Evolutionary conservation across 768 basidiomycete species (phyloP).

Genomic region (Hebeloma cylindrosporum): DNA sequence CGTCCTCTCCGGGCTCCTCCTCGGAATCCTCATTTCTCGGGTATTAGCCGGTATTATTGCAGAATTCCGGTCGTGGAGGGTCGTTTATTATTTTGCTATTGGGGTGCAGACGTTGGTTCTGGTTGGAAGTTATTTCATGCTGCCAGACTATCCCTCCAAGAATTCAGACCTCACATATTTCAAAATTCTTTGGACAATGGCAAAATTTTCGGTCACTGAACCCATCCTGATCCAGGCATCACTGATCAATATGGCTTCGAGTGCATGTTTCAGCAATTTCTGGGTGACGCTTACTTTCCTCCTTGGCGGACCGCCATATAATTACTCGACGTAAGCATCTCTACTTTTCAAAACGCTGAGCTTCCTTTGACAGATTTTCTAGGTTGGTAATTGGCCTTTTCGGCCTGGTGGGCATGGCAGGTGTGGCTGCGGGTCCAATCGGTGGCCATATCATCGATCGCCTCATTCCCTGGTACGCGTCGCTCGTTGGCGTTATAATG

Average conservation of each 20-base stretch:
- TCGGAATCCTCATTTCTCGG: conserved; percentile 74
- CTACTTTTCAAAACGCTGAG: not conserved
- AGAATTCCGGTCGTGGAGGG: conserved; percentile 67
- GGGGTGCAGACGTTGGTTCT: conserved; percentile 65
- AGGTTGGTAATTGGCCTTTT: conserved; percentile 68
- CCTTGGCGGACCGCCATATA: conserved; percentile 72
- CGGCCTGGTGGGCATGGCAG: conserved; percentile 71
- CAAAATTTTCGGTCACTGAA: conserved; percentile 71
- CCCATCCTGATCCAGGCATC: conserved; percentile 72
- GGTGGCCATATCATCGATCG: conserved; percentile 68
- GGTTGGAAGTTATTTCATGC: conserved; percentile 54
- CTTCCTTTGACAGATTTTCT: conserved; percentile 1
- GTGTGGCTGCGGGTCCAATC: conserved; percentile 67
- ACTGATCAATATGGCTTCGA: conserved; percentile 60
- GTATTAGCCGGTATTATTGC: conserved; percentile 76
- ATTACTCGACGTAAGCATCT: conserved; percentile 63
- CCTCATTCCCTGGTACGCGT: conserved; percentile 77
- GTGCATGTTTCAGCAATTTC: conserved; percentile 58
- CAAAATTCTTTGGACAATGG: conserved; percentile 75
- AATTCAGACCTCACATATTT: conserved; percentile 64
- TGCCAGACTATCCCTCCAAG: conserved; percentile 87
- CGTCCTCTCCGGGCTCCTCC: conserved; percentile 63
- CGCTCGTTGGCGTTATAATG: conserved; percentile 51
- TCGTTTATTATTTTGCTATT: conserved; percentile 77
- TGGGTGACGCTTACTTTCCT: conserved; percentile 84